Conservation (phyloP, 176 grass and related monocot genomes). For the Aegilops sharonensis region DNA sequence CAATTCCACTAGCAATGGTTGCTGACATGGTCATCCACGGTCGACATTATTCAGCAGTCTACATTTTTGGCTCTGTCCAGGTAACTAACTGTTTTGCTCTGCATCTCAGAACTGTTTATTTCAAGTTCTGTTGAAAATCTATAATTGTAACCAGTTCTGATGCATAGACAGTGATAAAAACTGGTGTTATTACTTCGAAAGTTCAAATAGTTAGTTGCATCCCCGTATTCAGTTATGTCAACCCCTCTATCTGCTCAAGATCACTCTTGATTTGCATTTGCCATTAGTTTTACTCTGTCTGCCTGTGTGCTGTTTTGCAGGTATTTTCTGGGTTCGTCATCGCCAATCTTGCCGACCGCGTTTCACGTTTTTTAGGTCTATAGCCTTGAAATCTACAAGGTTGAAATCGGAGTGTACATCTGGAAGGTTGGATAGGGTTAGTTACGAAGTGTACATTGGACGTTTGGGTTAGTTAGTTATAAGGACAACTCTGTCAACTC, state of each 20-base stretch:
- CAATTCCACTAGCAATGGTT: slow-evolving; percentile 94
- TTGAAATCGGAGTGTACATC: slow-evolving; percentile 3
- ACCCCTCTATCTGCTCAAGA: not conserved
- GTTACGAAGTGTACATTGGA: not conserved
- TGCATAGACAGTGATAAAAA: not conserved
- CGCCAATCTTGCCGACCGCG: slow-evolving; percentile 69
- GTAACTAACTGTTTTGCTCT: slow-evolving; percentile 30
- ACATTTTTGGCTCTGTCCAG: slow-evolving; percentile 93
- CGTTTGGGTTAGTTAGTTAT: slow-evolving; percentile 13
- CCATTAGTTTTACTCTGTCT: slow-evolving; percentile 3
- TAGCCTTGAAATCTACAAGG: slow-evolving; percentile 35
- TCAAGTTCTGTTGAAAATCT: not conserved
- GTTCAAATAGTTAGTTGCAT: not conserved
- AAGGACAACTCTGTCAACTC: not conserved
- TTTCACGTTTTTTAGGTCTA: slow-evolving; percentile 69
- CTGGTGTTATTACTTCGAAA: not conserved
- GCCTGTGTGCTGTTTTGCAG: slow-evolving; percentile 35
- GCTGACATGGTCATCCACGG: slow-evolving; percentile 97
- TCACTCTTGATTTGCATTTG: not conserved
- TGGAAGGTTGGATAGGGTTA: slow-evolving; percentile 7
- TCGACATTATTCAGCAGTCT: slow-evolving; percentile 89
- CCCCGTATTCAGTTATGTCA: not conserved
- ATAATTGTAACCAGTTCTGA: not conserved
- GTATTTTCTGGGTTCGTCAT: slow-evolving; percentile 97
- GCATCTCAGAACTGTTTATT: not conserved